phyloP scores from a whole-genome alignment of 1,284 basidiomycete species.

The Ustilago tritici region DNA sequence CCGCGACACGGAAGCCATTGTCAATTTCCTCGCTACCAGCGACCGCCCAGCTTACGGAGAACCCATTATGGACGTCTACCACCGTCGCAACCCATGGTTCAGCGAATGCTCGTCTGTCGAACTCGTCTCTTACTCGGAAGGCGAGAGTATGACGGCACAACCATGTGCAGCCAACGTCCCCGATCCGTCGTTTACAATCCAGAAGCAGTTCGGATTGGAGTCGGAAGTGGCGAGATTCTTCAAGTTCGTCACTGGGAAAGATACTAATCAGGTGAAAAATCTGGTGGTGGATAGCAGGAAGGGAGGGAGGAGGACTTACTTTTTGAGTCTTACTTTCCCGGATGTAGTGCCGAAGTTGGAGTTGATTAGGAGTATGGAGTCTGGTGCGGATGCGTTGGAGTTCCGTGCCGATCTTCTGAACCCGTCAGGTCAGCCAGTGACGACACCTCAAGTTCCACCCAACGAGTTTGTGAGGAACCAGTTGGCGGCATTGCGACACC shows the following conservation, averaged over 20 bases:
- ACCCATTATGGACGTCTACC: constrained; percentile 83
- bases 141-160: constrained; percentile 40
- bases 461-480: constrained; percentile 83
- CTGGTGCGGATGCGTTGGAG: constrained; percentile 93
- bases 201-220: constrained; percentile 66
- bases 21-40: constrained; percentile 87
- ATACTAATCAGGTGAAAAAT: constrained; percentile 77
- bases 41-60: constrained; percentile 78
- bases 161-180: constrained; percentile 45
- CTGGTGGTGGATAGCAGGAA: constrained; percentile 68
- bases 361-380: constrained; percentile 79
- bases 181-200: constrained; percentile 52
- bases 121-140: constrained; percentile 79
- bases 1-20: constrained; percentile 79
- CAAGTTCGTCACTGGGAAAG: constrained; percentile 83
- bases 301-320: constrained; percentile 76
- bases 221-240: constrained; percentile 79
- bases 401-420: constrained; percentile 90
- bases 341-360: constrained; percentile 81
- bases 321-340: constrained; percentile 91
- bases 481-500: constrained; percentile 81
- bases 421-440: constrained; percentile 71
- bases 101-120: constrained; percentile 85
- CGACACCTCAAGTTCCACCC: constrained; percentile 76
- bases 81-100: constrained; percentile 87